Evolutionary conservation across 257 asterid species (phyloP).

Genomic region (Marsdenia floribunda): DNA sequence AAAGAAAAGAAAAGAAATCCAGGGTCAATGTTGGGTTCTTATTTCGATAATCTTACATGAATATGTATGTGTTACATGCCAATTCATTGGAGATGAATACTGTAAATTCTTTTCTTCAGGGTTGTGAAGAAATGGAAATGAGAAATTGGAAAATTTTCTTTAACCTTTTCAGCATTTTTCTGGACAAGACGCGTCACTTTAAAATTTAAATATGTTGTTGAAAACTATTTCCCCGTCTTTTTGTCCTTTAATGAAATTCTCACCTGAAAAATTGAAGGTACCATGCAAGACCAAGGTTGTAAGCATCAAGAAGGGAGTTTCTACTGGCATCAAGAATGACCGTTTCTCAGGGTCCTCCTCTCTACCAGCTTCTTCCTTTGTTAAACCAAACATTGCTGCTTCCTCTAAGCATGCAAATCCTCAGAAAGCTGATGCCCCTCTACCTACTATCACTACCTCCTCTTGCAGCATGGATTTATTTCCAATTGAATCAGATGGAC

Average conservation of each 20-base stretch:
- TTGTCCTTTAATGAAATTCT: background rate
- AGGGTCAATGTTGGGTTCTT: background rate
- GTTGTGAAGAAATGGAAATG: background rate
- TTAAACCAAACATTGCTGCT: slow-evolving; percentile 37
- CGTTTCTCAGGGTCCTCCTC: slow-evolving; percentile 29
- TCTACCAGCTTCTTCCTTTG: slow-evolving; percentile 31
- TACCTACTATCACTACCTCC: slow-evolving; percentile 23
- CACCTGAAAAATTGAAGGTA: slow-evolving; percentile 32
- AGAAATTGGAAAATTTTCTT: background rate
- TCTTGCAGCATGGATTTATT: slow-evolving; percentile 36
- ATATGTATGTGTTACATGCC: background rate
- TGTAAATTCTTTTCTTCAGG: too few relatives aligned
- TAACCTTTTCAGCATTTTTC: background rate
- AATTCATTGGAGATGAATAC: background rate
- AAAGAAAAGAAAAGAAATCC: background rate
- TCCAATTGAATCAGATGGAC: slow-evolving; percentile 49
- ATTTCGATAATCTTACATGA: background rate
- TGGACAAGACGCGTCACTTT: background rate
- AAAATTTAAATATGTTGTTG: background rate
- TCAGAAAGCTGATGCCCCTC: slow-evolving; percentile 29
- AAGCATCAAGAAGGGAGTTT: slow-evolving; percentile 58
- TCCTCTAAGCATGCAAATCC: slow-evolving; percentile 25
- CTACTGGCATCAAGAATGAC: slow-evolving; percentile 33
- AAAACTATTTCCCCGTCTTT: background rate
- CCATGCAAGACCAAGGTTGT: slow-evolving; percentile 59